Evolutionary conservation across 2,329 filamentous ascomycete species (phyloP), one percentile per base, ranked within the genome.

Genomic region (Talaromyces sp.): DNA sequence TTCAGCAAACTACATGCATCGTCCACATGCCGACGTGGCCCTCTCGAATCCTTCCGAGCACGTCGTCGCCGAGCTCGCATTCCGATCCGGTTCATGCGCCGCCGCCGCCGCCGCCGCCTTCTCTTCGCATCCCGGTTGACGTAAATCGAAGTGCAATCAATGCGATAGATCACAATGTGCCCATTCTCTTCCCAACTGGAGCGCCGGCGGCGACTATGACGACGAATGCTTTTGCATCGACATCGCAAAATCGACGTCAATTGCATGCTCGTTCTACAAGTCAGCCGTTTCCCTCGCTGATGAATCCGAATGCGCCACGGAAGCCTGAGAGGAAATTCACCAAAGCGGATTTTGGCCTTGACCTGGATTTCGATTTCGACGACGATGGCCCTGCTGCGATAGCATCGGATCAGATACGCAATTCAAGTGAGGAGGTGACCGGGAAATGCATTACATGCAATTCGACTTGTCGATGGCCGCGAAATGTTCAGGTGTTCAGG

Each of bases 381-480:
- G 78, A 78, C n/a, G 72, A 70, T 40, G 66, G 70, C 31, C 68
- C 70, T 44, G n/a, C 14, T 69, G 18, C 70, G 70, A 67, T 68
- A 58, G 78, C 73, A 66, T 76, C 76, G 63, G 76, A 77, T 69
- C 74, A 80, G 69, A 72, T 69, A 42, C 66, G 71, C 60, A 73
- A 76, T n/a, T 72, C 78, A 21, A 80, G 81, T 66, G 85, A 82
- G 67, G 86, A 91, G 70, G 80, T 82, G 31, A 88, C 86, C 35
- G 89, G 91, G 23, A 87, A 86, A 69, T 96, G 92, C 73, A 92
- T 93, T 85, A 93, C 92, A 37, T 96, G 92, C 75, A 90, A 88
- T 69, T 89, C 89, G 61, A 85, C 87, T 62, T 88, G 96, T 67
- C 84, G 89, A 62, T 96, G 92, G 88, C 91, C 91, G 1, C 85